phyloP scores from a whole-genome alignment of 768 basidiomycete genomes.

The Lepiota venenata region DNA sequence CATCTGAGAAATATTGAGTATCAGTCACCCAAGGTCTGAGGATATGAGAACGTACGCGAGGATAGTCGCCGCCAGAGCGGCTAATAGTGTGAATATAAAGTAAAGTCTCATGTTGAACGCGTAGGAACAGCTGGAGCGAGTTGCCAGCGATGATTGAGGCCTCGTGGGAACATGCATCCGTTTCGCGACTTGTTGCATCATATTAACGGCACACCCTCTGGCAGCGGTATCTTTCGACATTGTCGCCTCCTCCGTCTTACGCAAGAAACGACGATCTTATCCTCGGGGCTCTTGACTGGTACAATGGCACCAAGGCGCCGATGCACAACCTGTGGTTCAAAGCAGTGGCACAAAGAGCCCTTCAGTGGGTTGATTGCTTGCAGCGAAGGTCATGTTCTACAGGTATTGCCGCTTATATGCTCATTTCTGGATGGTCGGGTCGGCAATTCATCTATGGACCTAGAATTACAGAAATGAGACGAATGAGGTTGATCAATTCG shows the following conservation, averaged over 20 bases:
- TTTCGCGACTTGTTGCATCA: background rate
- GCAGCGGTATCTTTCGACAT: background rate
- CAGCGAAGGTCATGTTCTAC: constrained; percentile 88
- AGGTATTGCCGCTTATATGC: constrained; percentile 42
- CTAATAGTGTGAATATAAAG: constrained; percentile 44
- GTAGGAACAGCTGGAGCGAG: too few relatives aligned
- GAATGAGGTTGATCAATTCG: constrained; percentile 55
- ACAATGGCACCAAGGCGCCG: constrained; percentile 59
- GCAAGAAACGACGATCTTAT: background rate
- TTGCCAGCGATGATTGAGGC: background rate
- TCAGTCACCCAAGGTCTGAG: constrained; percentile 3
- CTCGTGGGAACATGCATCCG: constrained; percentile 7
- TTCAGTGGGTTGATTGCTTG: constrained; percentile 80
- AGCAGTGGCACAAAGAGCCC: constrained; percentile 84
- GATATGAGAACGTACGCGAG: constrained; percentile 50
- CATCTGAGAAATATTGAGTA: constrained; percentile 41
- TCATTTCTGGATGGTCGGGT: background rate
- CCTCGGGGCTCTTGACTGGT: background rate
- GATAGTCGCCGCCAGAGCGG: constrained; percentile 47
- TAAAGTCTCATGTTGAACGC: constrained; percentile 43
- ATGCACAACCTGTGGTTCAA: constrained; percentile 80
- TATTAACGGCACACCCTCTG: too few relatives aligned
- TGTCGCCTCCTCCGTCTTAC: background rate
- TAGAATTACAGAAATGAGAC: constrained; percentile 86
- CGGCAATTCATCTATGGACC: background rate